Evolutionary conservation across 352 stramenopile genomes (phyloP).

Genomic region (Phytophthora idaei): DNA sequence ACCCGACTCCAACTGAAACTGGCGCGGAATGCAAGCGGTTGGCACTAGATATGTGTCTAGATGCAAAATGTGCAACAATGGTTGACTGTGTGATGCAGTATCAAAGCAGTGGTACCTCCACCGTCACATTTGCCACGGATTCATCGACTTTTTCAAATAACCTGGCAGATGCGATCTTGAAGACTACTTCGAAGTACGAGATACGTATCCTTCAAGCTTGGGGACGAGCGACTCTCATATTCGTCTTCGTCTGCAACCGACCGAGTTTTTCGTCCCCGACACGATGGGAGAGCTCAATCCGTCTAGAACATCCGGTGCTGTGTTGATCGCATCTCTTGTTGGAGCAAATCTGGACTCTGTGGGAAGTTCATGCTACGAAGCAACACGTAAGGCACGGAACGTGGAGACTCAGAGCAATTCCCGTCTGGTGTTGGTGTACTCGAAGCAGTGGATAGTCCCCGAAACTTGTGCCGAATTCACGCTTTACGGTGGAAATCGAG

Average conservation of each 20-base stretch:
- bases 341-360: conserved; percentile 20
- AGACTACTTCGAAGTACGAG: conserved; percentile 13
- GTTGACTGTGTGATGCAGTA: conserved; percentile 57
- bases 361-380: conserved; percentile 30
- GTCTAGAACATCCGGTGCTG: conserved; percentile 26
- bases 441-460: conserved; percentile 29
- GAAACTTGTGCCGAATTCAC: conserved; percentile 30
- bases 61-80: conserved; percentile 51
- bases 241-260: conserved; percentile 36
- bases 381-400: conserved; percentile 19
- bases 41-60: conserved; percentile 55
- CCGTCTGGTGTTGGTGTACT: conserved; percentile 30
- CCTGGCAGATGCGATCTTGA: conserved; percentile 45
- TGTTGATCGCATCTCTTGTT: conserved; percentile 37
- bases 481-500: conserved; percentile 27
- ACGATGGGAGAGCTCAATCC: conserved; percentile 46
- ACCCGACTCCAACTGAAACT: conserved; percentile 56
- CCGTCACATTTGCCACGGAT: conserved; percentile 22
- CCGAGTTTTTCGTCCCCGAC: conserved; percentile 35
- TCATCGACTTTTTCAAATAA: conserved; percentile 9
- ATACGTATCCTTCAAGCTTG: conserved; percentile 32
- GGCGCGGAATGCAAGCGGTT: conserved; percentile 41
- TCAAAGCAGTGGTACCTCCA: conserved; percentile 9
- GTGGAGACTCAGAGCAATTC: conserved; percentile 13
- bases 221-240: conserved; percentile 27